Base-by-base conservation (phyloP, 2,329 filamentous ascomycete genomes). In the Lecanosticta acicola region DNA sequence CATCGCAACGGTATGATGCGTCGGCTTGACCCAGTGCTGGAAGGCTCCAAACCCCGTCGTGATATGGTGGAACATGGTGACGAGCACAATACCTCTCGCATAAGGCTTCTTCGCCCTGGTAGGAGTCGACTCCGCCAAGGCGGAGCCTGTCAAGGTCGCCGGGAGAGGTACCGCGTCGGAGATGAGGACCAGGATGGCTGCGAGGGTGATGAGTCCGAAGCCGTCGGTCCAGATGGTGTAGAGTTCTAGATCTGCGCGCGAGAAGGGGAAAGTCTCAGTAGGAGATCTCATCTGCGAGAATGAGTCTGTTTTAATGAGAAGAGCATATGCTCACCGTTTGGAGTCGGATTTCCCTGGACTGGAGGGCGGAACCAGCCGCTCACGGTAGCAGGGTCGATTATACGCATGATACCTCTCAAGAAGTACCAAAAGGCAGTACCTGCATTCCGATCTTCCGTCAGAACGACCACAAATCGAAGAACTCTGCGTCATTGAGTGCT, bases 221-320 rank as follows among this genome's bases (percentile, higher is more conserved):
- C 59, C 64, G 46, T 67, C 64, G 43, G 60, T 66, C 43, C 63
- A 54, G 45, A 61, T 61, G 34, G 58, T 67, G 60, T 67, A 67
- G 53, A 66, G 50, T 42, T 67, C 64, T 39, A 67, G 62, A 48
- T 67, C 63, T 65, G 50, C 18, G 37, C 14, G 21, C n/a, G 45
- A 32, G 4, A 21, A 18, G 20, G 11, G 39, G 3, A 17, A 19
- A 9, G 17, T 38, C 17, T 35, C n/a, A 5, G 7, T 13, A 7
- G 13, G n/a, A 13, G 33, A 35, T 35, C 33, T 7, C 5, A 35
- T n/a, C n/a, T n/a, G n/a, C n/a, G n/a, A 32, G 11, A 18, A 35
- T 7, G 32, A 24, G 14, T 7, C 14, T 37, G 24, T 18, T 4
- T 33, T 39, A 4, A 9, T 14, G 20, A 32, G 9, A 32, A 32